Evolutionary conservation across 2,329 filamentous ascomycete species (phyloP), one percentile per base, ranked within the genome.

Genomic region (Colletotrichum echinochloae): DNA sequence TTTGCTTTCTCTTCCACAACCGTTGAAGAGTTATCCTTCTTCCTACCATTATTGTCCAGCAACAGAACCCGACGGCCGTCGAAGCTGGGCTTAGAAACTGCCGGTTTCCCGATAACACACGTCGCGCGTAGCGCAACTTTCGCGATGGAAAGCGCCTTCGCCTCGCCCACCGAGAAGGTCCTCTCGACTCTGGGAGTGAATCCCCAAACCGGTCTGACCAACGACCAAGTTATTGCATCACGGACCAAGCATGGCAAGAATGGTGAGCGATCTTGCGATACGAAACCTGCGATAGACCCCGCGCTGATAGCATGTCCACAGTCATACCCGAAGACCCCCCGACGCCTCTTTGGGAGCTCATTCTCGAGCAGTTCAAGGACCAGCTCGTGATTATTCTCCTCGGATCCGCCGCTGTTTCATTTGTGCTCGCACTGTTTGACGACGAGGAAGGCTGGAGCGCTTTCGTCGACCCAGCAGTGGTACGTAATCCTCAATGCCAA

Each of bases 361-460:
- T 99, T 66, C 88, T 99, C 70, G 96, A 99, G 83, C 96, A 99
- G 81, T 99, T 99, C 88, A 98, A 99, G 83, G 96, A 99, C 80
- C 96, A 99, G 82, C 90, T 99, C 57, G 96, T 99, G 75, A 89
- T 99, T 64, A 99, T 99, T 76, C 87, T 99, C 28, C 89, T 99
- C 60, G 96, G 90, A 65, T 98, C 95, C 46, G 96, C 96, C 14
- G 94, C 92, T 26, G 91, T 99, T 44, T 98, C 96, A 2, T 98
- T 99, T 79, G 90, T 95, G 33, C 86, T 99, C 72, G 96, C 96
- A 33, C 87, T 99, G 16, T 94, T 99, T 75, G 96, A 99, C 80
- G 92, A 96, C 54, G 93, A 93, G 72, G 94, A 95, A 76, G 96
- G 94, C 76, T 98, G 94, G 94, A 95, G 94, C 73, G 96, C 95